A percentile compares a stretch with the other conserved stretches of the same genome.
phyloP scores from a whole-genome alignment of 768 basidiomycete species.

The Pulveroboletus sp. region DNA sequence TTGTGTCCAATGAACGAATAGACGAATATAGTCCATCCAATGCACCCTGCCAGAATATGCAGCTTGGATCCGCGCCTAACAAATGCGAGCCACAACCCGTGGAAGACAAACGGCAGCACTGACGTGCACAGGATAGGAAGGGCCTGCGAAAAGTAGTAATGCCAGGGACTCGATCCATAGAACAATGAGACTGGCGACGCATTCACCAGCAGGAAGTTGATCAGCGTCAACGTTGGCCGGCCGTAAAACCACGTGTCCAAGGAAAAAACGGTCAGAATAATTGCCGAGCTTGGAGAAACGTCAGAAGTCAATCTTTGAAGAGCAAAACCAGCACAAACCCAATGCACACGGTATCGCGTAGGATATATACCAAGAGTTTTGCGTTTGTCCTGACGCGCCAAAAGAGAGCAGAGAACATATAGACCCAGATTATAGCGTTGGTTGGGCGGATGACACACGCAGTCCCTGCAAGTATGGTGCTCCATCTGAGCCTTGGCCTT shows the following conservation, averaged over 20 bases:
- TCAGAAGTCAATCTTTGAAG: slow-evolving; percentile 8
- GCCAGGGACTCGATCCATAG: slow-evolving; percentile 82
- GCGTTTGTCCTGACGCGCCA: slow-evolving; percentile 45
- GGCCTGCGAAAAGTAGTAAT: slow-evolving; percentile 85
- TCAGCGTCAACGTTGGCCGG: slow-evolving; percentile 61
- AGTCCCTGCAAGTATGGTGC: slow-evolving; percentile 61
- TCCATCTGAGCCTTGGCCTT: slow-evolving; percentile 29
- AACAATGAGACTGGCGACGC: slow-evolving; percentile 84
- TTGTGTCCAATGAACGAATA: slow-evolving; percentile 90
- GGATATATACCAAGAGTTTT: slow-evolving; percentile 28
- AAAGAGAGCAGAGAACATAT: slow-evolving; percentile 54
- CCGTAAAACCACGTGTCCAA: slow-evolving; percentile 74
- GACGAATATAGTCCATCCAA: slow-evolving; percentile 58
- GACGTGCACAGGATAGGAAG: slow-evolving; percentile 79
- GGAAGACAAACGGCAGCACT: slow-evolving; percentile 64
- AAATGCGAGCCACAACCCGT: slow-evolving; percentile 46
- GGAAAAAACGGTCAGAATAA: slow-evolving; percentile 31
- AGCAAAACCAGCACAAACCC: slow-evolving; percentile 39
- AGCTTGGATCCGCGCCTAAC: slow-evolving; percentile 24
- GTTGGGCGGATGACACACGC: slow-evolving; percentile 86
- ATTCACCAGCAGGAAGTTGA: slow-evolving; percentile 83
- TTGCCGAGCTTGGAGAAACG: slow-evolving; percentile 12
- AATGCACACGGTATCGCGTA: slow-evolving; percentile 36
- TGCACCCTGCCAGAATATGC: slow-evolving; percentile 42
- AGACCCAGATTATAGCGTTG: slow-evolving; percentile 81